Base-by-base conservation (phyloP, 257 asterid genomes). In the Nyctanthes arbortristis region DNA sequence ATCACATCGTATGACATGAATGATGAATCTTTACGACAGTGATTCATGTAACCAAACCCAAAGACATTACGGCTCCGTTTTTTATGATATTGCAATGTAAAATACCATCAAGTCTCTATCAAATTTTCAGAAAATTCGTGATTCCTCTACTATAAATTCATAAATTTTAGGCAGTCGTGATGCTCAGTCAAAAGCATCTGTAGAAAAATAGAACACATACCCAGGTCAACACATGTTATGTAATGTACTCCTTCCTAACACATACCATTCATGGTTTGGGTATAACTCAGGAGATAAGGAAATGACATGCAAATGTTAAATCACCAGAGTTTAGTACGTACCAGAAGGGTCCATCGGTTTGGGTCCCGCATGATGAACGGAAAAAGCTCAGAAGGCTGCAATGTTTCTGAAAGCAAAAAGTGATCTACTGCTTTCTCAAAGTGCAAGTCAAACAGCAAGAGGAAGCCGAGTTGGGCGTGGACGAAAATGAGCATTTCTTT, bases 371-470 rank as follows among this genome's bases (percentile, higher is more conserved):
- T 82, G 80, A 94, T 91, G 78, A 94, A 91, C 20, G 99, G 99
- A 62, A 94, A 94, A 83, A 94, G 75, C 84, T 91, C 99, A 66
- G 96, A 94, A 78, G 99, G 97, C 82, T 81, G 95, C 99, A 94
- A 87, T 31, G 84, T 82, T 66, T 94, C 96, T 76, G 99, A 84
- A 56, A 82, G 92, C 87, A 94, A 78, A 88, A 94, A 89, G 75
- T 94, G 97, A 80, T 89, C 87, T 33, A 94, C 87, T 71, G 99
- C 99, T 77, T 94, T 92, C 84, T 85, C 87, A 90, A 94, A 91
- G 67, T 71, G 96, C 84, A 94, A 75, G 80, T 82, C 96, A 84
- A 94, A 94, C 71, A 94, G 90, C 92, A 94, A 78, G 64, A 91
- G 93, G 78, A 87, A 89, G 74, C 99, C 99, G 61, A 94, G 83